Percentiles rank a stretch among this genome's conserved stretches.
Conservation (phyloP, 192 early-diverging fungal genomes). For the Coemansia sp. region DNA sequence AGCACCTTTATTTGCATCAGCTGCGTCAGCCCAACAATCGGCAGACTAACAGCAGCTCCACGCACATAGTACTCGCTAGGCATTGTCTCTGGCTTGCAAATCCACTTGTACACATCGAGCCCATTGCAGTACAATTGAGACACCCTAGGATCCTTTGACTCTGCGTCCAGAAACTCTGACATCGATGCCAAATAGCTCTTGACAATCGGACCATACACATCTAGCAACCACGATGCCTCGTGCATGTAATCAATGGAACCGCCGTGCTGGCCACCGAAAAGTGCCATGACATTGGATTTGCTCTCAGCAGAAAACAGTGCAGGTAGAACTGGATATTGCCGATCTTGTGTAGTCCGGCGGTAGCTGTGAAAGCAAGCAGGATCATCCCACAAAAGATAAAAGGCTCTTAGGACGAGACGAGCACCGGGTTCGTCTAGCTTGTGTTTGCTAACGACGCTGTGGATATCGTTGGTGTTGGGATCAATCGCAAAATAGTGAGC, state of each 20-base stretch:
- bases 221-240: constrained; percentile 72
- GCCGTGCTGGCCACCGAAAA: constrained; percentile 95
- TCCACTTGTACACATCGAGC: constrained; percentile 78
- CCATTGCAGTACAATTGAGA: constrained; percentile 63
- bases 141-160: constrained; percentile 58
- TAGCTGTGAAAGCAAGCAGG: not conserved
- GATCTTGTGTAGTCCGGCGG: too few species aligned
- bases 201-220: constrained; percentile 72
- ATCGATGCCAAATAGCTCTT: constrained; percentile 70
- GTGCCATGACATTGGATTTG: constrained; percentile 62
- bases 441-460: constrained; percentile 8
- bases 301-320: constrained; percentile 46
- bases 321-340: too few species aligned
- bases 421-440: constrained; percentile 3
- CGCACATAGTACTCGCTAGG: constrained; percentile 73
- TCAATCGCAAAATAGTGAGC: not conserved
- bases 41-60: constrained; percentile 73
- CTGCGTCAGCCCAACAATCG: constrained; percentile 87
- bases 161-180: constrained; percentile 61
- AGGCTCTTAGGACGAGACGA: constrained; percentile 19
- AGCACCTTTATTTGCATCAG: constrained; percentile 76
- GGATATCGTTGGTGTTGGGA: constrained; percentile 5
- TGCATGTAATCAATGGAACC: constrained; percentile 79
- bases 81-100: constrained; percentile 63
- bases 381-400: constrained; percentile 18